Evolutionary conservation across 495 filamentous ascomycete genomes (phyloP).

Genomic region (Podospora sp.): DNA sequence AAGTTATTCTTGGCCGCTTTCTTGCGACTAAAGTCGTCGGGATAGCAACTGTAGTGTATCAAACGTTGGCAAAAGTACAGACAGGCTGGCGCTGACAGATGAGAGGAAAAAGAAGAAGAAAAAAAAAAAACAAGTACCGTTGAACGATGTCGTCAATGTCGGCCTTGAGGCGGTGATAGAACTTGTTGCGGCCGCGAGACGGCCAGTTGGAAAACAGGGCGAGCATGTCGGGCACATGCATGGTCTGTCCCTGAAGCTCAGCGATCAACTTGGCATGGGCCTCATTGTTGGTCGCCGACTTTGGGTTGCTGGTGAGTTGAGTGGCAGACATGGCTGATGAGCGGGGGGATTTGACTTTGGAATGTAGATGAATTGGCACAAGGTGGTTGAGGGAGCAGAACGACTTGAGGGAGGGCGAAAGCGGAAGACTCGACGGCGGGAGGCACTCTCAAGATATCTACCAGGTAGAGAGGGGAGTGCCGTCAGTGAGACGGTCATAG

Average conservation of each 20-base stretch:
- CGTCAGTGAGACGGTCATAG: too few species aligned
- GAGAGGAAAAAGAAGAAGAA: too few species aligned
- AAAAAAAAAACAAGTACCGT: background rate
- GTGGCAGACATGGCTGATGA: conserved; percentile 6
- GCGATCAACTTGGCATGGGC: conserved; percentile 12
- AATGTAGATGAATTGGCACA: background rate
- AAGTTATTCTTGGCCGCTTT: conserved; percentile 6
- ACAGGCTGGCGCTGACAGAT: too few species aligned
- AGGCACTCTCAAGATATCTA: background rate
- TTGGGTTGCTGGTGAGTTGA: background rate
- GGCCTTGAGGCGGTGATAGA: conserved; percentile 14
- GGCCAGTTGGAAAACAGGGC: conserved; percentile 3
- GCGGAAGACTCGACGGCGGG: background rate
- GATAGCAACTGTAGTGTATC: background rate
- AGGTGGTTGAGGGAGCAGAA: too few species aligned
- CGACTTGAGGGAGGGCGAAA: background rate
- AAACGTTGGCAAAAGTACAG: background rate
- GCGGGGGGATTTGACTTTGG: background rate
- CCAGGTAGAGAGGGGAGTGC: too few species aligned
- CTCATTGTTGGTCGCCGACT: conserved; percentile 9
- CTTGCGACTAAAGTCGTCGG: conserved; percentile 6
- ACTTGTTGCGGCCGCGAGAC: conserved; percentile 13
- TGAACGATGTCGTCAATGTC: conserved; percentile 4
- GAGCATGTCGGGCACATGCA: conserved; percentile 16
- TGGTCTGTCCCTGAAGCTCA: conserved; percentile 11